Conservation (phyloP, 768 basidiomycete species). For the Mycena vitilis region DNA sequence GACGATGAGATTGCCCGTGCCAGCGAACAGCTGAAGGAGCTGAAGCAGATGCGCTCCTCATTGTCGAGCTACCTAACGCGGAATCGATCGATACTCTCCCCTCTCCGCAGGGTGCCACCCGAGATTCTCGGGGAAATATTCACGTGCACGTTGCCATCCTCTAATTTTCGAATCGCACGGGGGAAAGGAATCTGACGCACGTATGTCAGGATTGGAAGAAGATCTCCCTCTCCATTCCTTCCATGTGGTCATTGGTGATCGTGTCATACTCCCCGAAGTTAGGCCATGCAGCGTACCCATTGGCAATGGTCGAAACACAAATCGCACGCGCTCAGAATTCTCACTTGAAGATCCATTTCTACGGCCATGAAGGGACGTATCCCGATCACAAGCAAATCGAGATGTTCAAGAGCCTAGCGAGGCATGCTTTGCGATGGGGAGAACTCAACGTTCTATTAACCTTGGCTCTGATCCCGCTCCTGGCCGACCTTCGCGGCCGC, state of each 20-base stretch:
- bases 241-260: neutral
- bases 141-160: neutral
- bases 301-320: neutral
- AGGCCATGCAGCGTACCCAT: neutral
- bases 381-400: neutral
- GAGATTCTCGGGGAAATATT: slow-evolving; percentile 19
- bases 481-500: neutral
- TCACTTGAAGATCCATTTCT: slow-evolving; percentile 1
- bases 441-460: slow-evolving; percentile 3
- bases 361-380: neutral
- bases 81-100: neutral
- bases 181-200: neutral
- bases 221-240: slow-evolving; percentile 11
- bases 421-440: slow-evolving; percentile 6
- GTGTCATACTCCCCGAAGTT: neutral
- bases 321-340: slow-evolving; percentile 5
- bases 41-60: neutral
- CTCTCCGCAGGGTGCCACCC: slow-evolving; percentile 12
- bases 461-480: neutral
- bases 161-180: too few species aligned
- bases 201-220: slow-evolving; percentile 10
- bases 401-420: neutral
- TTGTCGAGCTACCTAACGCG: neutral
- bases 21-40: neutral
- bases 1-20: neutral